These are phyloP conservation scores for Psilocybe azurescens DNA, from an alignment of 768 basidiomycete species.

Conservation along the genomic window DNA sequence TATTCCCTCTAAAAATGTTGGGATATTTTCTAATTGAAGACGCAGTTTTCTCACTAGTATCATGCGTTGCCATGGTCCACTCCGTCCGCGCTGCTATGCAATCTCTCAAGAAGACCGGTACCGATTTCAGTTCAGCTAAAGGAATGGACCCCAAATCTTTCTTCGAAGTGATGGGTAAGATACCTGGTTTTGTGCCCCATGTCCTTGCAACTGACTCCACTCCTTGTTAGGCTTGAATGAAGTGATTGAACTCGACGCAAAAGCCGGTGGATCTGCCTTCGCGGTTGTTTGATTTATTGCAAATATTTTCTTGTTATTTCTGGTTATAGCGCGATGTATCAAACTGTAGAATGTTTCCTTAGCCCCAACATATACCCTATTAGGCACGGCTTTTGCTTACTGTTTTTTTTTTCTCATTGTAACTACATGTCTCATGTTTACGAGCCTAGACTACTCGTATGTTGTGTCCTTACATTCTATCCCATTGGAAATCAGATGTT, in stretches of 20 bases:
- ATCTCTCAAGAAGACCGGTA: slow-evolving; percentile 80
- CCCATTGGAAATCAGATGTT: neutral
- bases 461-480: neutral
- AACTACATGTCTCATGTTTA: neutral
- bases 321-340: too few relatives aligned
- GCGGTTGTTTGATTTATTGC: slow-evolving; percentile 43
- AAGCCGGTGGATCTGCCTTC: slow-evolving; percentile 66
- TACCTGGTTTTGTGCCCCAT: neutral
- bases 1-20: neutral
- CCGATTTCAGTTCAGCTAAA: slow-evolving; percentile 62
- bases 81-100: slow-evolving; percentile 78
- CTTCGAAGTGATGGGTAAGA: slow-evolving; percentile 77
- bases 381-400: neutral
- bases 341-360: too few relatives aligned
- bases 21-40: neutral
- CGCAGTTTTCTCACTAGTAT: slow-evolving; percentile 77
- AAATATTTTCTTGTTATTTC: too few relatives aligned
- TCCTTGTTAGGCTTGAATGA: slow-evolving; percentile 52
- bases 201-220: neutral
- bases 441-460: neutral
- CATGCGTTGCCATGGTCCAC: slow-evolving; percentile 79
- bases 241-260: slow-evolving; percentile 57
- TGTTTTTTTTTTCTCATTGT: neutral
- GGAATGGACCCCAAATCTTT: slow-evolving; percentile 83
- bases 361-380: too few relatives aligned